These are phyloP conservation scores for Annulohypoxylon nitens DNA, from an alignment of 495 filamentous ascomycete species.

Conservation along the genomic window DNA sequence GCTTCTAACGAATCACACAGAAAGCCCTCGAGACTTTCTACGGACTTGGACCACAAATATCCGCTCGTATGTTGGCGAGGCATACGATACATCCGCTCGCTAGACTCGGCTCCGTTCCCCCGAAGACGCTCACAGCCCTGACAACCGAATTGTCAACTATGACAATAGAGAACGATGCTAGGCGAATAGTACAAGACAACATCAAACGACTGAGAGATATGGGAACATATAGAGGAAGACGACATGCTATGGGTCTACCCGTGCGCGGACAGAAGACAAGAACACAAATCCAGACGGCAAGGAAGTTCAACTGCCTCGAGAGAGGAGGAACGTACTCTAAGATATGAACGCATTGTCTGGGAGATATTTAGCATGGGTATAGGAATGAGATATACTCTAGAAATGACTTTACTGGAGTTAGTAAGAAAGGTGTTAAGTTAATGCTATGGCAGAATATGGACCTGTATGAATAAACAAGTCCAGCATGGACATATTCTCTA, in stretches of 20 bases:
- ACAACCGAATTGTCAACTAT: slow-evolving; percentile 88
- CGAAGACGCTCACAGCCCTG: slow-evolving; percentile 80
- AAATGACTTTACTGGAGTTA: not conserved
- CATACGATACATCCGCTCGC: slow-evolving; percentile 86
- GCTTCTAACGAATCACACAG: slow-evolving; percentile 58
- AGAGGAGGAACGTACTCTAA: slow-evolving; percentile 65
- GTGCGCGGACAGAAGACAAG: slow-evolving; percentile 90
- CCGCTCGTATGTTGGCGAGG: slow-evolving; percentile 82
- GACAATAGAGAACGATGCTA: slow-evolving; percentile 93
- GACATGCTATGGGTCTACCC: slow-evolving; percentile 90
- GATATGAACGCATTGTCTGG: slow-evolving; percentile 13
- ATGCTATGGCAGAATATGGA: slow-evolving; percentile 13
- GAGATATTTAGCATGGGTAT: not conserved
- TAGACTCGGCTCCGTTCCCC: slow-evolving; percentile 75
- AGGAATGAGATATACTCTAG: not conserved
- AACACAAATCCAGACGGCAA: slow-evolving; percentile 82
- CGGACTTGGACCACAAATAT: slow-evolving; percentile 80
- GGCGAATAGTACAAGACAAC: slow-evolving; percentile 80
- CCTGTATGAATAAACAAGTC: not conserved
- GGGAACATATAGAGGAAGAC: slow-evolving; percentile 87
- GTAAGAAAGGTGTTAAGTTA: slow-evolving; percentile 21
- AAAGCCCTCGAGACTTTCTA: slow-evolving; percentile 91
- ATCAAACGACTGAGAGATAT: slow-evolving; percentile 90
- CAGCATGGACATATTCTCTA: slow-evolving; percentile 10
- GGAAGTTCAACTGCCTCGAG: slow-evolving; percentile 83